Percentiles rank a stretch among this genome's conserved stretches.
Evolutionary conservation across 108 stramenopile species (phyloP).

Genomic region (Cyclotella sp.): DNA sequence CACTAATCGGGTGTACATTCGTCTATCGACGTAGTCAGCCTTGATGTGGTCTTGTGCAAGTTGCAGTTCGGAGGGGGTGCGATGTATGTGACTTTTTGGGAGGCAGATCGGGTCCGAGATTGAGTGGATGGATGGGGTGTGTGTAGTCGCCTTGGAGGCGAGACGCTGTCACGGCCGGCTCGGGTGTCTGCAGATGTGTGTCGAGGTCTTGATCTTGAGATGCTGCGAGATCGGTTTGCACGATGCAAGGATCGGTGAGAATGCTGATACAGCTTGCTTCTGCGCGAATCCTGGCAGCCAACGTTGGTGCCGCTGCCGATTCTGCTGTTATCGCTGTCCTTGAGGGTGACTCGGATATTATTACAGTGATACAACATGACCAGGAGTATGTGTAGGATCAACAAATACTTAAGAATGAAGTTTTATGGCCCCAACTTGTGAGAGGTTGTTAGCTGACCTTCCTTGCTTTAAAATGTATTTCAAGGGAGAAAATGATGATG

Average conservation of each 20-base stretch:
- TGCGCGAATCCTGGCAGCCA: background rate
- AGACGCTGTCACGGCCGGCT: background rate
- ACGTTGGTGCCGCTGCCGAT: background rate
- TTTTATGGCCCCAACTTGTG: too few relatives aligned
- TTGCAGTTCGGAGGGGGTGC: slow-evolving; percentile 52
- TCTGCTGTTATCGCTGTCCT: background rate
- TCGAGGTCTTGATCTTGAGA: slow-evolving; percentile 13
- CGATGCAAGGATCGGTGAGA: too few relatives aligned
- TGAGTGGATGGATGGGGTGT: background rate
- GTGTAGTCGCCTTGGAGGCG: background rate
- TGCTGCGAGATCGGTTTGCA: background rate
- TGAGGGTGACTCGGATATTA: too few relatives aligned
- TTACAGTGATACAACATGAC: too few relatives aligned
- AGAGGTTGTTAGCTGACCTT: too few relatives aligned
- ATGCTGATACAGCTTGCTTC: background rate
- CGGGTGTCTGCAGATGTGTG: background rate
- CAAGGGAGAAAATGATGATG: too few relatives aligned
- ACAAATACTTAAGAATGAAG: too few relatives aligned
- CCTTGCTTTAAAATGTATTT: too few relatives aligned
- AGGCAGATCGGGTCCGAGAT: slow-evolving; percentile 29
- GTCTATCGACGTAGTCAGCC: slow-evolving; percentile 46
- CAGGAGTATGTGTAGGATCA: too few relatives aligned
- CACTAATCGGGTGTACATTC: slow-evolving; percentile 52
- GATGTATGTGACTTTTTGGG: slow-evolving; percentile 47
- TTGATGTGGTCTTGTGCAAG: slow-evolving; percentile 38